Evolutionary conservation across 2,329 filamentous ascomycete genomes (phyloP).

Genomic region (Fonsecaea pugnacius): DNA sequence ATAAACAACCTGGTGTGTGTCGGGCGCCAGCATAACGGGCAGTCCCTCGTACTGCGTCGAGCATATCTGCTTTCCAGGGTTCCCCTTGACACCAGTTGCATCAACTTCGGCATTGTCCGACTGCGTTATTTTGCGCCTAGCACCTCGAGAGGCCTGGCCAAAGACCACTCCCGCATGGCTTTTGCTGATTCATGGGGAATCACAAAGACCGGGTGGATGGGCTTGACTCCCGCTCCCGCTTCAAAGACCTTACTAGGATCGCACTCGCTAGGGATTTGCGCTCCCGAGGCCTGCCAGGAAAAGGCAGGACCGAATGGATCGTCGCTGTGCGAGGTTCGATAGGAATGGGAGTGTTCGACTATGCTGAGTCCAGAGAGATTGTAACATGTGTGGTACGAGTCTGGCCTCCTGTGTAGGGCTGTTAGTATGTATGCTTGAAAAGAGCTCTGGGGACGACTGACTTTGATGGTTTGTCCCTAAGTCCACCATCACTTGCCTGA

Average conservation of each 20-base stretch:
- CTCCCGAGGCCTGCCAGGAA: conserved; percentile 46
- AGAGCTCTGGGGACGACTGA: conserved; percentile 53
- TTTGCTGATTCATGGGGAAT: conserved; percentile 74
- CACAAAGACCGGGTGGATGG: conserved; percentile 83
- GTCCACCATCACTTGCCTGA: conserved; percentile 76
- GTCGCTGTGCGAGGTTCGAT: conserved; percentile 40
- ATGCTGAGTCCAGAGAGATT: conserved; percentile 83
- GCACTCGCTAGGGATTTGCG: conserved; percentile 53
- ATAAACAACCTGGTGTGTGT: background rate
- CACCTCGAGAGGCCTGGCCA: conserved; percentile 62
- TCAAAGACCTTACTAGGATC: conserved; percentile 41
- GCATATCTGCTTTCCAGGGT: background rate
- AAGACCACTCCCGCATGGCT: conserved; percentile 68
- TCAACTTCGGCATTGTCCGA: conserved; percentile 15
- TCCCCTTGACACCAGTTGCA: conserved; percentile 5
- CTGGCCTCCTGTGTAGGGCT: conserved; percentile 63
- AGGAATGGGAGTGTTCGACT: conserved; percentile 69
- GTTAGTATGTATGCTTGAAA: conserved; percentile 37
- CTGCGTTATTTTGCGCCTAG: conserved; percentile 16
- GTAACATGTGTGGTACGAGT: conserved; percentile 93
- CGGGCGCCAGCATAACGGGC: background rate
- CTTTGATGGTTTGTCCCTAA: conserved; percentile 93
- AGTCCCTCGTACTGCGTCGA: background rate
- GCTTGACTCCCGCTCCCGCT: conserved; percentile 51
- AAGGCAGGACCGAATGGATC: conserved; percentile 45